Percentiles rank a stretch among this genome's conserved stretches.
phyloP scores from a whole-genome alignment of 2,329 filamentous ascomycete species.

The Trichoderma asperellum region DNA sequence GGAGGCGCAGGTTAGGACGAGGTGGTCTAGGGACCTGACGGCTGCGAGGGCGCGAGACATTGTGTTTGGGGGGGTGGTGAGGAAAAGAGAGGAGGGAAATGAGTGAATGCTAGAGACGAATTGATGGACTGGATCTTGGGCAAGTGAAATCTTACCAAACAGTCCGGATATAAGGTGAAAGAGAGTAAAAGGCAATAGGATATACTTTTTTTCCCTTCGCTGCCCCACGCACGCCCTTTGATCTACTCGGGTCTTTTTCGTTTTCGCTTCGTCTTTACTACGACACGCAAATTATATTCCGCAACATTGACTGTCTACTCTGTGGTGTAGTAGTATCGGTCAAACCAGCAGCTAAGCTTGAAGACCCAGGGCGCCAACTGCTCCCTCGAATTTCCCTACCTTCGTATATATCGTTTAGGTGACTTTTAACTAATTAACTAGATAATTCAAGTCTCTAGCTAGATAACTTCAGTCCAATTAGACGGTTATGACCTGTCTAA shows the following conservation, averaged over 20 bases:
- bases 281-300: background rate
- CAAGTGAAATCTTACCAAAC: background rate
- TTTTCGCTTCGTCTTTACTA: background rate
- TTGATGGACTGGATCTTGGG: background rate
- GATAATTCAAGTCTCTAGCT: fast-evolving
- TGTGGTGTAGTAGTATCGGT: background rate
- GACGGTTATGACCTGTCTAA: background rate
- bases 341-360: background rate
- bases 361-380: background rate
- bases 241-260: background rate
- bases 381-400: too few species aligned
- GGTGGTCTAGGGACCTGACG: constrained; percentile 59
- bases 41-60: constrained; percentile 33
- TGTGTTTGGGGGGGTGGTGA: constrained; percentile 33
- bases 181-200: background rate
- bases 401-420: background rate
- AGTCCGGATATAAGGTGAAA: background rate
- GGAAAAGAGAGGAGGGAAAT: too few species aligned
- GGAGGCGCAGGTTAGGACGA: constrained; percentile 61
- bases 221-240: background rate
- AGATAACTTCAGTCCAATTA: background rate
- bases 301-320: too few species aligned
- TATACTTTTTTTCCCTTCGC: background rate
- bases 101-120: background rate
- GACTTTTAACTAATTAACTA: background rate